A percentile compares a stretch with the other conserved stretches of the same genome.
These are phyloP conservation scores for Globisporangium nagaii DNA, from an alignment of 352 stramenopile genomes.

Conservation along the genomic window DNA sequence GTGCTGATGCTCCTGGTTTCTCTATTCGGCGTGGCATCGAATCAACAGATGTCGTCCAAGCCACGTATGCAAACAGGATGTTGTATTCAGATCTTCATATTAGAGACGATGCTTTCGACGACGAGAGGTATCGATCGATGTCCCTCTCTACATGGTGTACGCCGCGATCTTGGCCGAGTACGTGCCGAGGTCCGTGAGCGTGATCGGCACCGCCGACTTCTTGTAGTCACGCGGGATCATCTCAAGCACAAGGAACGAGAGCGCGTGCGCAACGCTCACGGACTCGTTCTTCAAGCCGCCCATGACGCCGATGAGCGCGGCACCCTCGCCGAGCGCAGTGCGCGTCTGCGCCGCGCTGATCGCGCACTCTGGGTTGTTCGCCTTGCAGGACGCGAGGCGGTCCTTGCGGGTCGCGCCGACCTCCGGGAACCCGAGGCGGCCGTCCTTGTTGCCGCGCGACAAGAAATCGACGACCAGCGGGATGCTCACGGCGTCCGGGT, in stretches of 20 bases:
- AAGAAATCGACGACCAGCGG: constrained; percentile 27
- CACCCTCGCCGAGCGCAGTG: constrained; percentile 25
- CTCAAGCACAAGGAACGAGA: constrained; percentile 29
- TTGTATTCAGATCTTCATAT: no score
- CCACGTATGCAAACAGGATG: no score
- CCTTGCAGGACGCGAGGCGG: constrained; percentile 20
- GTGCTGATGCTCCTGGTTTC: no score
- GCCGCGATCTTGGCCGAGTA: constrained; percentile 21
- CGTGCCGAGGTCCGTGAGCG: constrained; percentile 14
- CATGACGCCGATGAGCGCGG: constrained; percentile 26
- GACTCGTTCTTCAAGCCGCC: constrained; percentile 25
- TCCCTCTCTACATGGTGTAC: constrained; percentile 4
- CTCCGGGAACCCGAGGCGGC: constrained; percentile 22
- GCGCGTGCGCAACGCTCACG: constrained; percentile 20
- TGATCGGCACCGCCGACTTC: constrained; percentile 13
- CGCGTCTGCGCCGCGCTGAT: constrained; percentile 28
- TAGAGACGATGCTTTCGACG: no score
- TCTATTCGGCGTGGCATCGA: no score
- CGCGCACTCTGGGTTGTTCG: constrained; percentile 31
- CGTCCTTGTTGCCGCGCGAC: constrained; percentile 15
- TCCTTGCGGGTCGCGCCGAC: constrained; percentile 24
- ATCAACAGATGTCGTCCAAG: no score
- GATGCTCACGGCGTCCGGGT: constrained; percentile 24
- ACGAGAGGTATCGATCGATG: no score
- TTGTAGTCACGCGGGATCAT: constrained; percentile 27